Base-by-base conservation (phyloP, 177 flowering plant genomes). In the Vitis hybrid region DNA sequence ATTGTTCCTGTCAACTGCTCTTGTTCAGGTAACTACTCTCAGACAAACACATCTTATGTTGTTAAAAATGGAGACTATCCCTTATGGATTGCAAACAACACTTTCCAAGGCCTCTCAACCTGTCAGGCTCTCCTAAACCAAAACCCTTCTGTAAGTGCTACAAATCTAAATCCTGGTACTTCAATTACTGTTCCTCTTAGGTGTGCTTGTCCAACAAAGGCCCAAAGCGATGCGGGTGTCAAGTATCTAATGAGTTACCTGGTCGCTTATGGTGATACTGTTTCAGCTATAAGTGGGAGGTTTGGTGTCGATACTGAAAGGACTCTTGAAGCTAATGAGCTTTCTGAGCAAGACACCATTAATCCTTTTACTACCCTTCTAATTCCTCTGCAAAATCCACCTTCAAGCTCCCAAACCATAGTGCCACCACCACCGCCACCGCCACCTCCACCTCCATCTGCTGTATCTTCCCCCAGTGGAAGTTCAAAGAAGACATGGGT, bases 201-300 rank as follows among this genome's bases (percentile, higher is more conserved):
- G 74, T 92, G 98, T 80, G 95, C 98, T 73, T 94, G 98, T 79
- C 98, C 97, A 2, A 86, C 95, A 1, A 77, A 70, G 69, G 81
- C 78, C 34, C 98, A 94, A 66, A 75, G 58, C 17, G 79, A 75
- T 51, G 39, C 21, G 1, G 93, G 95, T 18, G 70, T 83, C 13
- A 85, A 80, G 30, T 92, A 88, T 74, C 74, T 92, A 17, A 18
- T 89, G 72, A 91, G 83, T 76, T 94, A 89, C 51, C 2, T 80
- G 12, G 64, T 87, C 23, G n/a, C 63, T 23, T 3, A 3, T 39
- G 86, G 82, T 12, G 86, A 92, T 52, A 5, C 1, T 70, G 81
- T 88, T 79, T 39, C 64, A 0, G 6, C 0, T 13, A 77, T 89
- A 56, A 80, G 91, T 64, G 18, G 2, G 1, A 74, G 70, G 50